phyloP scores from a whole-genome alignment of 257 asterid species.

The Plantago elongata region DNA sequence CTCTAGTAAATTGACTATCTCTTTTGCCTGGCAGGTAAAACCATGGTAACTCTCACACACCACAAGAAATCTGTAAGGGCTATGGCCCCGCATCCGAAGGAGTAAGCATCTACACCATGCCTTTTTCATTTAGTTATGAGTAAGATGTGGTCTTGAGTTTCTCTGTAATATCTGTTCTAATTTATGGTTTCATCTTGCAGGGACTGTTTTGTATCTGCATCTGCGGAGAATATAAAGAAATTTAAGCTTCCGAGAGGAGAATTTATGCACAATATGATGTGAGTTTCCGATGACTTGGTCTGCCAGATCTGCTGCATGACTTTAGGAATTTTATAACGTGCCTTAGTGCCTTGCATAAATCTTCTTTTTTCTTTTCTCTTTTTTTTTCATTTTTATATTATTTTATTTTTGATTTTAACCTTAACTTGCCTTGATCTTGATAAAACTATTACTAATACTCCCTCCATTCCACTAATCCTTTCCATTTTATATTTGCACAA shows the following conservation, averaged over 20 bases:
- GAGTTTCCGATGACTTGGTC: conserved; percentile 32
- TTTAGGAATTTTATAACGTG: not conserved
- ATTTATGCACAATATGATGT: conserved; percentile 99
- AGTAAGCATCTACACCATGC: conserved; percentile 32
- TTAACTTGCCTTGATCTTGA: too few species aligned
- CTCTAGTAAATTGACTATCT: conserved; percentile 14
- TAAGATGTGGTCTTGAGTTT: conserved; percentile 1
- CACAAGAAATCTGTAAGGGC: conserved; percentile 92
- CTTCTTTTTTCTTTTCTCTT: too few species aligned
- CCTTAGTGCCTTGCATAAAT: not conserved
- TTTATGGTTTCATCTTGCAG: conserved; percentile 38
- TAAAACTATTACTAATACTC: too few species aligned
- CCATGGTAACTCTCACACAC: conserved; percentile 78
- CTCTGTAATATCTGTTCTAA: conserved; percentile 16
- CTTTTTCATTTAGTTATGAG: conserved; percentile 7
- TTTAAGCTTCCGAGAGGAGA: conserved; percentile 96
- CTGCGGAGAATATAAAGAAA: conserved; percentile 92
- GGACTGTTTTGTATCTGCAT: conserved; percentile 91
- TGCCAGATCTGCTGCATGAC: conserved; percentile 5
- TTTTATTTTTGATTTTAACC: too few species aligned
- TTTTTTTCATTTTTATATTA: too few species aligned
- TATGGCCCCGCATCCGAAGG: conserved; percentile 79
- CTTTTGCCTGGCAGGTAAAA: conserved; percentile 56
- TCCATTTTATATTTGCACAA: too few species aligned
- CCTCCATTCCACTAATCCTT: too few species aligned